Conservation (phyloP, 1,284 basidiomycete genomes). For the Papiliotrema nemorosa region DNA sequence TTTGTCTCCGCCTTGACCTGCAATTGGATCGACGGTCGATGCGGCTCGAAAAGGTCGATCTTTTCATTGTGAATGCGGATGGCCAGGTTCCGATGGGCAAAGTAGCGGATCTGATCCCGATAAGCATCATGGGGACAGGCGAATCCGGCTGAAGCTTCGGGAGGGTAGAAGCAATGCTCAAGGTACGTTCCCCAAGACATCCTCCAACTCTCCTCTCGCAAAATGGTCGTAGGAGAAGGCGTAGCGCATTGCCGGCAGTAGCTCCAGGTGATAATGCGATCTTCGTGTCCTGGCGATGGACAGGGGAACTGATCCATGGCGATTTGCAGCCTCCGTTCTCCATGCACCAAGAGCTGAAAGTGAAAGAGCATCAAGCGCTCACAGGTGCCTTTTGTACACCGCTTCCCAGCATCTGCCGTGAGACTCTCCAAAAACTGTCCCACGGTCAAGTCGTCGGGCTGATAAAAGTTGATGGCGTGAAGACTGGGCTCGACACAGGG, state of each 20-base stretch:
- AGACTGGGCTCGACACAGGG: constrained; percentile 55
- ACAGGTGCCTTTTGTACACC: constrained; percentile 77
- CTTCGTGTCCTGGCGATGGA: constrained; percentile 53
- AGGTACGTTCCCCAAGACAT: constrained; percentile 51
- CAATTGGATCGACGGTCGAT: constrained; percentile 84
- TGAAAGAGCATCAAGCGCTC: constrained; percentile 77
- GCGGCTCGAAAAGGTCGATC: constrained; percentile 76
- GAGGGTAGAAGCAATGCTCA: constrained; percentile 63
- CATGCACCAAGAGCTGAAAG: constrained; percentile 84
- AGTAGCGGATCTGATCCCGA: constrained; percentile 88
- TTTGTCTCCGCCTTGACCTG: constrained; percentile 80
- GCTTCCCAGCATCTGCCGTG: constrained; percentile 64
- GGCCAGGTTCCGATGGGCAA: constrained; percentile 64
- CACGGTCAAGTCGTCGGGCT: constrained; percentile 84
- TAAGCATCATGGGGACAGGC: constrained; percentile 94
- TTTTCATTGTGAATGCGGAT: constrained; percentile 87
- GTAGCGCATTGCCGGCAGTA: constrained; percentile 77
- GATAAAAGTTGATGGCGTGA: constrained; percentile 81
- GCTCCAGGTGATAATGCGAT: constrained; percentile 87
- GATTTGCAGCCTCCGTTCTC: constrained; percentile 75
- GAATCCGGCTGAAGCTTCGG: constrained; percentile 62
- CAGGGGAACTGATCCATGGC: constrained; percentile 70
- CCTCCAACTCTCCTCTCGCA: constrained; percentile 85
- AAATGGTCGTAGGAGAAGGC: constrained; percentile 80
- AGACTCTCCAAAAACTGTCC: constrained; percentile 82